Base-by-base conservation (phyloP, 768 basidiomycete species). In the Phylloporus sp. region DNA sequence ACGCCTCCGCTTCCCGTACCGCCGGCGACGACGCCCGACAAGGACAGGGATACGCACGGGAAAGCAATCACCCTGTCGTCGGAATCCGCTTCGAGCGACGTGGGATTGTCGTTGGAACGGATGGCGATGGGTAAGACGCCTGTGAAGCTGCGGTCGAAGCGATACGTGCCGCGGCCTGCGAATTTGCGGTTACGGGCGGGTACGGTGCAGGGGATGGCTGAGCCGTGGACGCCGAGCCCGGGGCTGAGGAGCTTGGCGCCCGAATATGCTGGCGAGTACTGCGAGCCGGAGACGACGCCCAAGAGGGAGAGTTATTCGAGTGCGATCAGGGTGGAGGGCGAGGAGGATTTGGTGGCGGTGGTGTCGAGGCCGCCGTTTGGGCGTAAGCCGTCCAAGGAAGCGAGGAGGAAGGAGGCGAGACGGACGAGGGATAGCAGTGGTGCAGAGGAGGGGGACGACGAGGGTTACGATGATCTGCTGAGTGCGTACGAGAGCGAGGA, bases 401-500 rank as follows among this genome's bases (percentile, higher is more conserved):
- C 56, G 17, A 69, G 72, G 17, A 69, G 78, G 32, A 86, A 83
- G 61, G 71, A 57, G 66, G 70, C 21, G 60, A 58, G 20, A 54
- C 62, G 64, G 43, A 58, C 65, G 36, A 71, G 78, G 31, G 80
- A 83, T 28, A 87, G n/a, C n/a, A n/a, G 82, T 58, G 78, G 74
- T 18, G 86, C 83, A 0, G 82, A 84, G 43, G 85, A 88, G 48
- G 86, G 87, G 5, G 86, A 88, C 49, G 87, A 89, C 54, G 74
- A 76, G 44, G 79, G 84, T 4, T 88, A 87, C 44, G 85, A 83
- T 54, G 87, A 88, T 11, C 59, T 90, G 44, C 64, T 90, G 49
- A 87, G 83, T 60, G 86, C 86, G 17, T 90, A 90, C 57, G 86
- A 89, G 67, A 87, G 86, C 58, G 86, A 87, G 59, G 83, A 81